Evolutionary conservation across 371 early-diverging fungal species (phyloP), one percentile per base, ranked within the genome.

Genomic region (Coemansia sp.): DNA sequence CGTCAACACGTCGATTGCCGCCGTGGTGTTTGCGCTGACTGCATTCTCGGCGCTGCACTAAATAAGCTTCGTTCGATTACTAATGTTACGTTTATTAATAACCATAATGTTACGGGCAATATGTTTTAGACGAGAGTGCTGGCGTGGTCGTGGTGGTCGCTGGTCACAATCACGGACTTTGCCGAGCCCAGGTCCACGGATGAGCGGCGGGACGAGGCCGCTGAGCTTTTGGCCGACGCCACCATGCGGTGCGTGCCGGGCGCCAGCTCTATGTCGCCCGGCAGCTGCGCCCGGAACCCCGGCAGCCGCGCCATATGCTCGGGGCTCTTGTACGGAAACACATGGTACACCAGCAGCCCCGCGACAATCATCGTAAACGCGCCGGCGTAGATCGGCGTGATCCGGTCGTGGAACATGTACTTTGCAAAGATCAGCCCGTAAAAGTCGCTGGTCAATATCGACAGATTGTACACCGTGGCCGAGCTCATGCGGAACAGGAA

Each of bases 381-480:
- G 47, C 86, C 71, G 0, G 86, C 85, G 57, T 90, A 88, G 20
- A 90, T 57, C 30, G 73, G 62, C 49, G 84, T 82, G 51, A 85
- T 79, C 70, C 70, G 63, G 64, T 82, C 74, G 32, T 83, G 74
- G 69, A 89, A 89, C 57, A 90, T 77, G 65, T 84, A 80, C 43
- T 88, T 61, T 31, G 89, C 87, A 74, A 91, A 83, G 57, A 89
- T 76, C 52, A 90, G 79, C 5, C 87, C 85, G 65, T 88, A 91
- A 57, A 91, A 88, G 66, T 91, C 90, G 60, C 87, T 85, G 13
- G 90, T 89, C 71, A 90, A 71, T 40, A 91, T 67, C 38, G 89
- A 88, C 57, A 91, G 66, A 67, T 91, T 91, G 78, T 87, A 91
- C 59, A 89, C 83, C 20, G 89, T 83, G 2, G 91, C 89, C 31